Evolutionary conservation across 1,284 basidiomycete genomes (phyloP), one percentile per base, ranked within the genome.

Genomic region (Trichosporon coremiiforme): DNA sequence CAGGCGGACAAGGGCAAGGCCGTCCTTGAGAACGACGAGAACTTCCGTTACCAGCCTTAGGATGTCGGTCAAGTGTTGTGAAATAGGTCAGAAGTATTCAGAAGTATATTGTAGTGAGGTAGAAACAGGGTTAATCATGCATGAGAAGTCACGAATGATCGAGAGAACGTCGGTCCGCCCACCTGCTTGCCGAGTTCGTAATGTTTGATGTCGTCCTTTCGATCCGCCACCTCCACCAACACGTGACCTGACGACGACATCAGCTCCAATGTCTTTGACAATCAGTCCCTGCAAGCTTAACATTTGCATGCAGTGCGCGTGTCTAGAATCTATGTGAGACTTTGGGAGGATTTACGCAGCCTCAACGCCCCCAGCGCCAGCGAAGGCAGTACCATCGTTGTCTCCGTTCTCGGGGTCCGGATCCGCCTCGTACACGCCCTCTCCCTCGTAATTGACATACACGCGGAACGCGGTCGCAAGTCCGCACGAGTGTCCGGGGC

Each of bases 401-500:
- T 66, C 65, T 29, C 70, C 70, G 38, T 68, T 60, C 13, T 68
- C 70, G 10, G 66, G 45, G 57, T 66, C 53, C 5, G 60, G 17
- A 38, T 63, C 50, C 20, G 29, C 38, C 15, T 25, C 45, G 38
- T 66, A 71, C 31, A 13, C 29, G 25, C 55, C 20, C 17, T 17
- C 29, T 15, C 60, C 45, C 22, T 17, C 33, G 62, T 71, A 71
- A 62, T 71, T 71, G 65, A 71, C 55, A 31, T 71, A 71, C 13
- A 50, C 29, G 36, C 70, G 60, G 67, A 71, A 71, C 45, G 70
- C 41, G 33, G 68, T 71, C 5, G 70, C 70, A 10, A 71, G 67
- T 6, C 70, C 70, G 31, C 70, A 67, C 33, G 47, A 20, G 67
- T 71, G 70, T 2, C 67, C 67, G 1, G 70, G 70, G 22, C 70